Percentiles rank a stretch among this genome's conserved stretches.
Conservation (phyloP, 176 grass and related monocot species). For the Thinopyrum elongatum region DNA sequence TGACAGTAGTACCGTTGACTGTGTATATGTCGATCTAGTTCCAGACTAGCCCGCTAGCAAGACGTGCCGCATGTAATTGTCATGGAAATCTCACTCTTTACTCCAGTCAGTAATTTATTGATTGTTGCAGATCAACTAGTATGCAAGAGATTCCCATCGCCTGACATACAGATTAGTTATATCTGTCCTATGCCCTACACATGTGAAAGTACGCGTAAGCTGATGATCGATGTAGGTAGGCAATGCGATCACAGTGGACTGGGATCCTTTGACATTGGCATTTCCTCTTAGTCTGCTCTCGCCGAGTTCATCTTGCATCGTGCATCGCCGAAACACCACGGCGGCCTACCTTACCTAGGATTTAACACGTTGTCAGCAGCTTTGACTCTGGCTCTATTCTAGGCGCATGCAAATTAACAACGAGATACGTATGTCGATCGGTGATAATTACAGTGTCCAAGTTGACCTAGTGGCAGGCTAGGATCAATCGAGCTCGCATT, state of each 20-base stretch:
- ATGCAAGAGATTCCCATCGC: neutral
- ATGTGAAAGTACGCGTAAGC: neutral
- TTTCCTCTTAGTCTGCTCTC: neutral
- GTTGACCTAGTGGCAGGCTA: slow-evolving; percentile 20
- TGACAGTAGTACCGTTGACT: neutral
- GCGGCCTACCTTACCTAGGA: neutral
- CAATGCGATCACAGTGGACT: neutral
- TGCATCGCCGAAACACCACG: neutral
- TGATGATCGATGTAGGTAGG: neutral
- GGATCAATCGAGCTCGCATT: too few relatives aligned
- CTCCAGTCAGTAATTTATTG: neutral
- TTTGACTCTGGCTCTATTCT: neutral
- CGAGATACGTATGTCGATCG: neutral
- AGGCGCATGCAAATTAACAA: too few relatives aligned
- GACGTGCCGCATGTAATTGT: too few relatives aligned
- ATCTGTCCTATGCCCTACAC: neutral
- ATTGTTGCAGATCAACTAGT: neutral
- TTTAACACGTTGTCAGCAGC: neutral
- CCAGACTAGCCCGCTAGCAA: too few relatives aligned
- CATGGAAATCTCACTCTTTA: too few relatives aligned
- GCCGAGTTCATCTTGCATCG: neutral
- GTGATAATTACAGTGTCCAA: neutral
- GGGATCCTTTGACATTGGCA: neutral
- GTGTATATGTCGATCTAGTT: too few relatives aligned
- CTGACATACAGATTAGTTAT: neutral